phyloP scores from a whole-genome alignment of 1,139 yeast genomes.

The Zygoascus hellenicus region DNA sequence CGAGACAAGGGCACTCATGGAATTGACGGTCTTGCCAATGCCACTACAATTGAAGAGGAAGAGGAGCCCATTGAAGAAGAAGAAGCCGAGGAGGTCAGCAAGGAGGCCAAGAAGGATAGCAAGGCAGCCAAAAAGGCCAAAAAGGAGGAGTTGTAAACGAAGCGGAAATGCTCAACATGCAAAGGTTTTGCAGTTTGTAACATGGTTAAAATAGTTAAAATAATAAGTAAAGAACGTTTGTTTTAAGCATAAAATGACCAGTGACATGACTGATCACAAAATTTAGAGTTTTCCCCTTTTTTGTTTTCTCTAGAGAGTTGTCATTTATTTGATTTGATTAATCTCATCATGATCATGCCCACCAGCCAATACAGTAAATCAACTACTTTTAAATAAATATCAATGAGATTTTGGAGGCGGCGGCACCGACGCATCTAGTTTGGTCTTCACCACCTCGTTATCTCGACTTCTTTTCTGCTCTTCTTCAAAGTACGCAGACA shows the following conservation, averaged over 20 bases:
- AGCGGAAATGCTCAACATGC: no score
- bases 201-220: no score
- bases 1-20: conserved; percentile 55
- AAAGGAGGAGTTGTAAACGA: no score
- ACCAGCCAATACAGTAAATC: neutral
- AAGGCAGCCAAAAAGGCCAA: neutral
- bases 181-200: no score
- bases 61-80: conserved; percentile 3
- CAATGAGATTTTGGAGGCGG: conserved; percentile 21
- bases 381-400: neutral
- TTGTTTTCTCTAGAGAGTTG: no score
- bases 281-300: no score
- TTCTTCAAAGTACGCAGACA: conserved; percentile 34
- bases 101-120: conserved; percentile 29
- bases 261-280: no score
- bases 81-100: conserved; percentile 37
- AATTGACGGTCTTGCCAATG: conserved; percentile 45
- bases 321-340: neutral
- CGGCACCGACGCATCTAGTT: conserved; percentile 15
- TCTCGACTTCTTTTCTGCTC: conserved; percentile 32
- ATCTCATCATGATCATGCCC: neutral
- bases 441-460: conserved; percentile 25
- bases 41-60: conserved; percentile 14
- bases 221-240: no score
- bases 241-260: no score